Evolutionary conservation across 768 basidiomycete species (phyloP), one percentile per base, ranked within the genome.

Genomic region (Hygrophoropsis aurantiaca): DNA sequence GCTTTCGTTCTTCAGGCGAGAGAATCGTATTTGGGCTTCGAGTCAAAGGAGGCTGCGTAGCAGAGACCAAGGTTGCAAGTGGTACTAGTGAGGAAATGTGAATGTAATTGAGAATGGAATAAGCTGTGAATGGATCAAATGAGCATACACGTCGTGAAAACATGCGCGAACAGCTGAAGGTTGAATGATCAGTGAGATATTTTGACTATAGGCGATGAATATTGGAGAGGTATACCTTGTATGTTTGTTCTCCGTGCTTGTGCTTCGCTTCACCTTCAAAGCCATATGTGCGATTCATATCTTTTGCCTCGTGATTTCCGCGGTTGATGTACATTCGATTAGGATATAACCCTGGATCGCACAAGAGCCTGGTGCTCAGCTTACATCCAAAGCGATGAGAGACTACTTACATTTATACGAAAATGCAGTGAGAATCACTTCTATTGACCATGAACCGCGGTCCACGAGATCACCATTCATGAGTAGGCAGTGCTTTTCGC

Each of bases 381-480:
- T 10, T 36, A 33, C 42, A 20, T 35, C 34, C 15, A 23, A 40
- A 7, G 49, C 20, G 11, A 35, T 15, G 21, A 40, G 24, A 41
- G 7, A 27, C n/a, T 42, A 66, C 84, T 60, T 55, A 87, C 90
- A 98, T 76, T 99, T 99, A 69, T 87, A 97, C 10, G 94, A 90
- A 60, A 99, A 91, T 4, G 94, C 86, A 13, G 89, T 84, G 51
- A 98, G 70, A 49, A 94, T 93, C 48, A 98, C 90, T 67, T 94
- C 93, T 47, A 91, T 84, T 10, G 88, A 90, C 90, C 91, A 94
- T 21, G 88, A 90, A n/a, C 94, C 94, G 51, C 95, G 83, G 66
- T 99, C 95, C 30, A 99, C 95, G 39, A 98, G 85, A 73, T 99
- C 95, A 9, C 94, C 90, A 62, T 92, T 93, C 85, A 94, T 93